Evolutionary conservation across 108 stramenopile species (phyloP).

Genomic region (Phaeodactylum tricornutum): DNA sequence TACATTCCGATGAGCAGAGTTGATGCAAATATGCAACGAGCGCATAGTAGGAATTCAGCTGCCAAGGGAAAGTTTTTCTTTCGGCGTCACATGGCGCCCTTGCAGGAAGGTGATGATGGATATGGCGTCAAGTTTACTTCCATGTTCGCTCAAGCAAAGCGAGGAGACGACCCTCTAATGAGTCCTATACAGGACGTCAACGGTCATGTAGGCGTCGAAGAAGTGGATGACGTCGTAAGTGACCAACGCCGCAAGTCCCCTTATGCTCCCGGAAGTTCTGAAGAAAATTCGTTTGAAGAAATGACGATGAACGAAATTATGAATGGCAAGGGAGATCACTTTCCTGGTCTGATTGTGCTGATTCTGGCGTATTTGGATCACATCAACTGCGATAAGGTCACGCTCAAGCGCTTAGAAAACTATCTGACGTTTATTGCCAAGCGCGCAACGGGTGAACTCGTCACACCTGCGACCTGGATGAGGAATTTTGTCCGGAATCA

Average conservation of each 20-base stretch:
- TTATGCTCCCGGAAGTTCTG: slow-evolving; percentile 55
- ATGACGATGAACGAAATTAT: slow-evolving; percentile 97
- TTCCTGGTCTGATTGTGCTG: slow-evolving; percentile 94
- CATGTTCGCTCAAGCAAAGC: slow-evolving; percentile 65
- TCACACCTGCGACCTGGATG: slow-evolving; percentile 95
- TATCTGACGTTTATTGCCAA: slow-evolving; percentile 84
- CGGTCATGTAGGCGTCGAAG: slow-evolving; percentile 10
- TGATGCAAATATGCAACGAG: slow-evolving; percentile 97
- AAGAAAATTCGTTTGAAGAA: slow-evolving; percentile 89
- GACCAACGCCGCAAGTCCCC: slow-evolving; percentile 47
- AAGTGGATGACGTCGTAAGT: slow-evolving; percentile 41
- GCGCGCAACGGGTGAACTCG: slow-evolving; percentile 84
- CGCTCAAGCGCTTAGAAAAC: slow-evolving; percentile 49
- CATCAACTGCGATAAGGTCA: slow-evolving; percentile 80
- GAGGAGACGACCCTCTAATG: slow-evolving; percentile 16
- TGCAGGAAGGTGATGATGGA: slow-evolving; percentile 81
- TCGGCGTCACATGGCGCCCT: slow-evolving; percentile 86
- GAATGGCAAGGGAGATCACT: slow-evolving; percentile 93
- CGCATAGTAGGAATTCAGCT: slow-evolving; percentile 85
- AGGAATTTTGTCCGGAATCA: slow-evolving; percentile 86
- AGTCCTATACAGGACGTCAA: neutral
- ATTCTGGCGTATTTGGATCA: slow-evolving; percentile 94
- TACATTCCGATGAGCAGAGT: slow-evolving; percentile 94
- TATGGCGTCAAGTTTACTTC: slow-evolving; percentile 72
- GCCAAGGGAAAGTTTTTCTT: slow-evolving; percentile 91